Conservation (phyloP, 441 rosid genomes). For the Pelargonium fulgidum region DNA sequence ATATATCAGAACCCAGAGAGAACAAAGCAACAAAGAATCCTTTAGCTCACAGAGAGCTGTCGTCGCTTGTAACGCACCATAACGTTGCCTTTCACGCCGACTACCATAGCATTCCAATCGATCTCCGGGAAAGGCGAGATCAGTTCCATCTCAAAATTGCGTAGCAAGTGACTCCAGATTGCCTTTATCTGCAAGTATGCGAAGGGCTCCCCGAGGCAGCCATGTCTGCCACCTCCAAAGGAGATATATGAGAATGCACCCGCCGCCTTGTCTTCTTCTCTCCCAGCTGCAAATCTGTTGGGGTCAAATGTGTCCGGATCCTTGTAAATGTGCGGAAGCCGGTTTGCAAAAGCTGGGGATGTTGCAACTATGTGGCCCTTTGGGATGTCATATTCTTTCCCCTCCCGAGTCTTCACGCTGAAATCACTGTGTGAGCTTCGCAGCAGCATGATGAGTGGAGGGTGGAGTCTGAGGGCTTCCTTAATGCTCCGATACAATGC, state of each 20-base stretch:
- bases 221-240: slow-evolving; percentile 97
- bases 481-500: slow-evolving; percentile 81
- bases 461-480: slow-evolving; percentile 97
- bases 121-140: slow-evolving; percentile 91
- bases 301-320: slow-evolving; percentile 88
- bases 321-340: slow-evolving; percentile 71
- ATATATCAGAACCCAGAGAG: background rate
- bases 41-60: slow-evolving; percentile 39
- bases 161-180: slow-evolving; percentile 92
- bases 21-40: slow-evolving; percentile 3
- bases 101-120: slow-evolving; percentile 99
- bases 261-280: slow-evolving; percentile 91
- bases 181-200: slow-evolving; percentile 99
- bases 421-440: slow-evolving; percentile 84
- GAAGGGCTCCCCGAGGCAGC: slow-evolving; percentile 97
- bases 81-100: slow-evolving; percentile 92
- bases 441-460: slow-evolving; percentile 88
- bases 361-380: slow-evolving; percentile 94
- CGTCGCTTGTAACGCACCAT: slow-evolving; percentile 91
- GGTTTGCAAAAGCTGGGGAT: slow-evolving; percentile 95
- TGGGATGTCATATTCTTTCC: slow-evolving; percentile 79
- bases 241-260: slow-evolving; percentile 87
- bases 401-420: slow-evolving; percentile 69
- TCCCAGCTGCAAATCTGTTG: slow-evolving; percentile 67
- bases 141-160: slow-evolving; percentile 86